These are phyloP conservation scores for Aschersonia sp. DNA, from an alignment of 2,329 filamentous ascomycete species.

Conservation along the genomic window DNA sequence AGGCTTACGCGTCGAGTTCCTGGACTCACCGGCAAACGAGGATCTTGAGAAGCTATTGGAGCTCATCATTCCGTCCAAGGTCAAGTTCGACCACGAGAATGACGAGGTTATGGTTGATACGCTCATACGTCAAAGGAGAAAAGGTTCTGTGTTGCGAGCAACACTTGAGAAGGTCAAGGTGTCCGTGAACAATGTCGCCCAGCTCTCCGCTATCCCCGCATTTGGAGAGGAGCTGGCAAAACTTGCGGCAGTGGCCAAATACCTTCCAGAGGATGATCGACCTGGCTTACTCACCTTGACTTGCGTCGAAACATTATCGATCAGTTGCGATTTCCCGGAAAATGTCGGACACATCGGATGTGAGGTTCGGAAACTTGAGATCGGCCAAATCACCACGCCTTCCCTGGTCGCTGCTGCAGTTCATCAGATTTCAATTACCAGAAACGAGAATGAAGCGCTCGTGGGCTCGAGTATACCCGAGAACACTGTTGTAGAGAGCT, in stretches of 20 bases:
- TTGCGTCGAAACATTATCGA: slow-evolving; percentile 47
- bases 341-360: slow-evolving; percentile 51
- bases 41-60: slow-evolving; percentile 74
- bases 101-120: slow-evolving; percentile 95
- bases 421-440: slow-evolving; percentile 42
- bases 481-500: slow-evolving; percentile 2
- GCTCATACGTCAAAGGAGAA: slow-evolving; percentile 68
- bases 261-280: slow-evolving; percentile 87
- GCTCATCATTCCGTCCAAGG: slow-evolving; percentile 80
- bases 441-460: slow-evolving; percentile 58
- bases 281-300: slow-evolving; percentile 72
- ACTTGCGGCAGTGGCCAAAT: slow-evolving; percentile 80
- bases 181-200: slow-evolving; percentile 45
- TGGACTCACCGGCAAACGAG: slow-evolving; percentile 56
- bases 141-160: slow-evolving; percentile 68
- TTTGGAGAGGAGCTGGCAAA: slow-evolving; percentile 69
- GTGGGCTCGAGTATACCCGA: slow-evolving; percentile 36
- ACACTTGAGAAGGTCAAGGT: slow-evolving; percentile 51
- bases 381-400: slow-evolving; percentile 73
- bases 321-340: slow-evolving; percentile 49
- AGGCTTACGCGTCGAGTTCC: slow-evolving; percentile 58
- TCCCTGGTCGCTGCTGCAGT: slow-evolving; percentile 69
- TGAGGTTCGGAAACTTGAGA: slow-evolving; percentile 48
- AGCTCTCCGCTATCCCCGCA: slow-evolving; percentile 52
- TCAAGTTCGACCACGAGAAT: slow-evolving; percentile 72